Base-by-base conservation (phyloP, 495 filamentous ascomycete genomes). In the Collariella sp. region DNA sequence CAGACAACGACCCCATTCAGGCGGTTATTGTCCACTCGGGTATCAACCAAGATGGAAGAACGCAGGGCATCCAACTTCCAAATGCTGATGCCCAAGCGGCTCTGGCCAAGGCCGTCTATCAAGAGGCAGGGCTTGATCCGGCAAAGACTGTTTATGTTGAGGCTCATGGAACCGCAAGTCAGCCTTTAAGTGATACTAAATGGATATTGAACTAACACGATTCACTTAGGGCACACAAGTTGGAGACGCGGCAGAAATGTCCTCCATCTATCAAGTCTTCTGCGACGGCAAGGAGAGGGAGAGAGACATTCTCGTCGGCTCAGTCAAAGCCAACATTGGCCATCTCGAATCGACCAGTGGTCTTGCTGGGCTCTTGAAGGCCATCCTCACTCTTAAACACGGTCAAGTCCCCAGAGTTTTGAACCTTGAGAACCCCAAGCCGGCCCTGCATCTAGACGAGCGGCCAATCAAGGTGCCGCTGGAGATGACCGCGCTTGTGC, bases 1-100 rank as follows among this genome's bases (percentile, higher is more conserved):
- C 54, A 40, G 77, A 80, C 56, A 75, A 76, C 20, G 76, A 82
- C 49, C 76, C 78, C 7, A 81, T 88, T 38, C 72, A 81, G 46
- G 80, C 78, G 13, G 72, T 89, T 16, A 82, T 89, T 50, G 73
- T 75, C 16, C 76, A 70, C 6, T 78, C 77, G 34, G 77, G 75
- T 0, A 63, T 81, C 34, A 86, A 86, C 57, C 75, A 83, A 50
- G 80, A 84, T 61, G 80, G 81, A 31, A 78, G 75, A 40, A 80
- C 81, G 1, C 69, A 73, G 0, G 78, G 79, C 12, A 83, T 86
- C 35, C 83, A 77, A 2, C 70, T 80, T 63, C 83, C 83, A 0
- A 79, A 69, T n/a, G 15, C 38, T 15, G 38, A 40, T 6, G n/a
- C n/a, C 15, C 38, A 40, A 18, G 38, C 38, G 15, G n/a, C 38